Evolutionary conservation across 768 basidiomycete species (phyloP), one percentile per base, ranked within the genome.

Genomic region (Russula abietina): DNA sequence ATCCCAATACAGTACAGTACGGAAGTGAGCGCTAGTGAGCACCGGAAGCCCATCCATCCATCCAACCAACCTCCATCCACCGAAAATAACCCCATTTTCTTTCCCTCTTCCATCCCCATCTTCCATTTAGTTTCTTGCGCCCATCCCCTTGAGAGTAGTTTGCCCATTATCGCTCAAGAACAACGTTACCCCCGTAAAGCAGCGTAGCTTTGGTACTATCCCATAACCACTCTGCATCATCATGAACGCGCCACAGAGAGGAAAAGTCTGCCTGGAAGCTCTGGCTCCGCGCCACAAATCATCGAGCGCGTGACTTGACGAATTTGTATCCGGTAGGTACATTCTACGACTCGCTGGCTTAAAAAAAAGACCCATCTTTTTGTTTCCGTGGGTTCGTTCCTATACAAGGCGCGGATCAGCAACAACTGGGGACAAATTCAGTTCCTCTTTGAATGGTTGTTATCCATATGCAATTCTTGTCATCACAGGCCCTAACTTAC

Each of bases 201-300:
- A 26, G 14, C 2, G 24, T 24, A 48, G 26, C 48, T 12, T 26
- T 48, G 4, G n/a, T 14, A 16, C 48, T 26, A 49, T 26, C 4
- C 48, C 46, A 26, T 24, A 45, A 45, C 43, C 9, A 45, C 43
- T 2, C 30, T 32, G 3, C 11, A 36, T 36, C 4, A 36, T 36
- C 36, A 12, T 14, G 12, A 36, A 6, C 36, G 36, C 43, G n/a
- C n/a, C n/a, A n/a, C n/a, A 19, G n/a, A 19, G 33, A 32, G 17
- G 54, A 41, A 55, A 41, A 41, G 39, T 56, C 55, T 56, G 6
- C 26, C 19, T 39, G 48, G 57, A 49, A 49, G 48, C 48, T 28
- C 19, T 19, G 55, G 61, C 16, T 61, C 61, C 61, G 61, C 48
- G 61, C 61, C 61, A 61, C 55, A 57, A 61, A 19, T 28, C 38